A percentile compares a stretch with the other conserved stretches of the same genome.
Evolutionary conservation across 1,284 basidiomycete species (phyloP).

Genomic region (Ceratobasidium sp.): DNA sequence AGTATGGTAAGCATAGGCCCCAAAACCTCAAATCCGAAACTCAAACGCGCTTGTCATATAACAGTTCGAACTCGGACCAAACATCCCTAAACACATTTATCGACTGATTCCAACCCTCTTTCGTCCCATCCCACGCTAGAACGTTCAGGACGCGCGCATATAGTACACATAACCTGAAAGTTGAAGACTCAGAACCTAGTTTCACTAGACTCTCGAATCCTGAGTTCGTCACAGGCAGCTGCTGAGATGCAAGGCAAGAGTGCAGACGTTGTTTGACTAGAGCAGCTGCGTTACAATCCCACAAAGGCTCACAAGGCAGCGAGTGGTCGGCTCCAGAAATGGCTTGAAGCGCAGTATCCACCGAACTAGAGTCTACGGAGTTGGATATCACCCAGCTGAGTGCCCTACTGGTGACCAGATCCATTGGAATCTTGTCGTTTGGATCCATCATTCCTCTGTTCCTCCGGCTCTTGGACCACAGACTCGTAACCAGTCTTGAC

Average conservation of each 20-base stretch:
- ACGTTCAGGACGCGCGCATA: slow-evolving; percentile 10
- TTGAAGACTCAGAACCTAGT: not conserved
- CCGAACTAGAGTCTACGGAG: slow-evolving; percentile 1
- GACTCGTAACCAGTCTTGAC: not conserved
- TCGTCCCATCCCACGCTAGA: not conserved
- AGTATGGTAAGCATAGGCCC: not conserved
- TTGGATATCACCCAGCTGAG: slow-evolving; percentile 24
- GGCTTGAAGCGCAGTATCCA: slow-evolving; percentile 20
- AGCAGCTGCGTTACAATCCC: slow-evolving; percentile 6
- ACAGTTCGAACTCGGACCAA: slow-evolving; percentile 5
- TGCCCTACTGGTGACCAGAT: slow-evolving; percentile 5
- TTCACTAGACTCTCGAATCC: not conserved
- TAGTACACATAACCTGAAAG: not conserved
- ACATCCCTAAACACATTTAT: not conserved
- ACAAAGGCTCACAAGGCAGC: not conserved
- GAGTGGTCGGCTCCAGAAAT: slow-evolving; percentile 3
- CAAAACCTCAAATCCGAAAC: not conserved
- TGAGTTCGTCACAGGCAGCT: not conserved
- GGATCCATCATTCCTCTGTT: not conserved
- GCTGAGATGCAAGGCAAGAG: not conserved
- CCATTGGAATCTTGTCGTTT: slow-evolving; percentile 8
- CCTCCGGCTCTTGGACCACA: not conserved
- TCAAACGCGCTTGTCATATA: not conserved
- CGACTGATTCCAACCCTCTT: not conserved
- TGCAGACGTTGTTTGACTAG: not conserved